Base-by-base conservation (phyloP, 441 rosid genomes). In the Adansonia rubrostipa region DNA sequence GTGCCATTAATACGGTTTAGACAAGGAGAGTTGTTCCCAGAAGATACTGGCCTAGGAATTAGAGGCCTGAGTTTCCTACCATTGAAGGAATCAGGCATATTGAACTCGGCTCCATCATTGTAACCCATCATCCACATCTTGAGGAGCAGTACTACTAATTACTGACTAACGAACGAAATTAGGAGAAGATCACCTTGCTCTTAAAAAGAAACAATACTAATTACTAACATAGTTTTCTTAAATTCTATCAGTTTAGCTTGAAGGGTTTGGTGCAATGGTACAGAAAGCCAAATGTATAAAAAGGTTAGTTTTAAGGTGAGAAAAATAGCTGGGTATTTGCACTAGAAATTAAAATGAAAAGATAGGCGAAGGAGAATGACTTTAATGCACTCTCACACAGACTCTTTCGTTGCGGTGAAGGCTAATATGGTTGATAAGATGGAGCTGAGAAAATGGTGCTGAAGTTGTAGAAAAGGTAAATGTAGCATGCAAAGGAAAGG, bases 81-180 rank as follows among this genome's bases (percentile, higher is more conserved):
- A 77, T 80, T 87, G 81, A 82, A 88, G 60, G 92, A 85, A 40
- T 92, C 96, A 42, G 86, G 71, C 79, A 89, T 79, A 88, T 87
- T 86, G 84, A 91, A 85, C 47, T 89, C 90, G 60, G 87, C 92
- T 33, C 89, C 89, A 68, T 93, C 97, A 71, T 82, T 87, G 85
- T 87, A 95, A 79, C 94, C 99, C 95, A 95, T 86, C 92, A 86
- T 95, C 98, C 92, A 92, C 92, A 89, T 92, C 67, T 75, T 82
- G 48, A 3, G 53, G 19, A 48, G 20, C 47, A 51, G 24, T 11
- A 50, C 2, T 17, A 45, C 44, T 40, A 40, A 33, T 14, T 50
- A 4, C 17, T 15, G 15, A 15, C 57, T 15, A 28, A 28, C 36
- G 36, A 28, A 28, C 36, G 36, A 51, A 17, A 17, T 17, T 56